These are phyloP conservation scores for Aspergillus sp. DNA, from an alignment of 2,329 filamentous ascomycete species.

Conservation along the genomic window DNA sequence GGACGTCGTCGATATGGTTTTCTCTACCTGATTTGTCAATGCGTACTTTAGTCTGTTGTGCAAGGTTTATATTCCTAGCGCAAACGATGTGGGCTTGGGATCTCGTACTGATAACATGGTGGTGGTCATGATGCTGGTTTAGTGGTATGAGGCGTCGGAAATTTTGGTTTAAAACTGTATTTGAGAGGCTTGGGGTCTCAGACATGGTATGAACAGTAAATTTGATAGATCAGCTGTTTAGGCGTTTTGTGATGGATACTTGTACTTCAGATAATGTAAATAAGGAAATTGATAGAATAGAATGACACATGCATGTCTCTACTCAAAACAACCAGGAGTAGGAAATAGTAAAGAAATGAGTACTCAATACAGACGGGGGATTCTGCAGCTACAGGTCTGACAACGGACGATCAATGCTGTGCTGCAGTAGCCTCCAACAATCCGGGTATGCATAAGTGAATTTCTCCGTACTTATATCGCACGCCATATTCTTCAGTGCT, in stretches of 20 bases:
- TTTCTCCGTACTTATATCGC: slow-evolving; percentile 32
- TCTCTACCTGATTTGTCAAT: neutral
- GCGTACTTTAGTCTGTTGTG: neutral
- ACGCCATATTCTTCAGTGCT: slow-evolving; percentile 23
- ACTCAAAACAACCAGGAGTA: neutral
- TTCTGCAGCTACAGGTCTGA: neutral
- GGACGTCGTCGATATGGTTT: neutral
- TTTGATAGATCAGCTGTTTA: neutral
- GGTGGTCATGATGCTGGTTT: neutral
- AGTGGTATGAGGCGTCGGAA: neutral
- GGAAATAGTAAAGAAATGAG: neutral
- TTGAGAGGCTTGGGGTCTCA: neutral
- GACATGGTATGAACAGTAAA: neutral
- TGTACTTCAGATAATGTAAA: neutral
- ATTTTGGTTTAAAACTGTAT: neutral
- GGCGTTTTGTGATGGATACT: neutral
- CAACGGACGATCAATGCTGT: neutral
- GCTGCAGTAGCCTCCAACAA: neutral
- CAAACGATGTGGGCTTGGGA: neutral
- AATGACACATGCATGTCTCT: neutral
- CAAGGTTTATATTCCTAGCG: neutral
- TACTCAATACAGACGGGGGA: neutral
- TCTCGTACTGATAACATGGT: neutral
- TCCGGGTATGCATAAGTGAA: slow-evolving; percentile 26
- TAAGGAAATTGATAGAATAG: neutral